Evolutionary conservation across 352 stramenopile species (phyloP).

Genomic region (Globisporangium megalacanthum): DNA sequence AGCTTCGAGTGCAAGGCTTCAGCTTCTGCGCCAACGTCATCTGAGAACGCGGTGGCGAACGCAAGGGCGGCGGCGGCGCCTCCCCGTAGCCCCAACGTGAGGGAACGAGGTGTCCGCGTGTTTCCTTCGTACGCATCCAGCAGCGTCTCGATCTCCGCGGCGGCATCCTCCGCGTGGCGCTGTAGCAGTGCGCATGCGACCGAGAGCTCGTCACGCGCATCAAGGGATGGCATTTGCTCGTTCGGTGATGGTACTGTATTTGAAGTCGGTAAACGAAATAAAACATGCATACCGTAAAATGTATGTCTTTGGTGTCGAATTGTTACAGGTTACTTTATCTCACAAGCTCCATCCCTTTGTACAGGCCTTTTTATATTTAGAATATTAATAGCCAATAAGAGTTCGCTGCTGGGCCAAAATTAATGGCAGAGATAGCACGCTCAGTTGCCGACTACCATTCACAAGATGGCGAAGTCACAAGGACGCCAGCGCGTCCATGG

Average conservation of each 20-base stretch:
- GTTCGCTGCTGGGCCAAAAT: no score
- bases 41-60: constrained; percentile 1
- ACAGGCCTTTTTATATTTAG: no score
- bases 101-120: neutral
- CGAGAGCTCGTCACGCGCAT: neutral
- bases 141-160: constrained; percentile 14
- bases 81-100: neutral
- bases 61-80: neutral
- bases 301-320: no score
- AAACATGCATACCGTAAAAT: no score
- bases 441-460: no score
- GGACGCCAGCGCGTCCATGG: no score
- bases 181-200: constrained; percentile 30
- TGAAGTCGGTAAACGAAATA: no score
- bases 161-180: constrained; percentile 22
- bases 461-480: no score
- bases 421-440: no score
- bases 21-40: neutral
- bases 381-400: no score
- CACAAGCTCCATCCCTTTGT: no score
- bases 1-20: neutral
- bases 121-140: neutral
- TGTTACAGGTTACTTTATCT: no score
- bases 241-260: neutral
- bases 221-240: neutral